Conservation (phyloP, 1,284 basidiomycete species). For the Tetrapyrgos nigripes region DNA sequence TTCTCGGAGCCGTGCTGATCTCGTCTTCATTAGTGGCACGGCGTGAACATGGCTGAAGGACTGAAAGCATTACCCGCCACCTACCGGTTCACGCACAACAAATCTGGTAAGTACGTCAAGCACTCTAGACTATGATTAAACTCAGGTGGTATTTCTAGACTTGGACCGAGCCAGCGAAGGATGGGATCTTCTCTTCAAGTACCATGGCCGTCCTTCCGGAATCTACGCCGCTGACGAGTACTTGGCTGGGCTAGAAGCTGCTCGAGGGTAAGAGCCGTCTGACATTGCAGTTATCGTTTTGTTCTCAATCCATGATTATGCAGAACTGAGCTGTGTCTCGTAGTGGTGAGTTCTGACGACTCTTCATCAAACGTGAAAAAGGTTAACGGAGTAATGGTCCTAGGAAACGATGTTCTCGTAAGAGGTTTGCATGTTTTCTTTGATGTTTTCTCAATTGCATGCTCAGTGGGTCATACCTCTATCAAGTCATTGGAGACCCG, state of each 20-base stretch:
- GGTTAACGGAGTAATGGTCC: conserved; percentile 10
- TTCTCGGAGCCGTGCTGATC: not conserved
- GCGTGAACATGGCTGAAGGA: conserved; percentile 63
- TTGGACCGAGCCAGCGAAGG: conserved; percentile 55
- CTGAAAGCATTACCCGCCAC: conserved; percentile 60
- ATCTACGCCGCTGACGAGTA: conserved; percentile 66
- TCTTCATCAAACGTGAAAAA: conserved; percentile 29
- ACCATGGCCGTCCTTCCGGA: conserved; percentile 64
- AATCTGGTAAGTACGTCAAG: conserved; percentile 44
- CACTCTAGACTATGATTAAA: conserved; percentile 14
- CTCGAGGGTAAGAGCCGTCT: conserved; percentile 49
- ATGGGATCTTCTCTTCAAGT: conserved; percentile 66
- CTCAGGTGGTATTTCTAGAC: conserved; percentile 38
- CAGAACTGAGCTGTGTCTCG: conserved; percentile 62
- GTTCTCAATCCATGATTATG: too few species aligned
- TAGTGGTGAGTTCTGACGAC: conserved; percentile 53
- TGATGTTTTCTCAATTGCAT: not conserved
- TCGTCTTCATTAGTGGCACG: conserved; percentile 54
- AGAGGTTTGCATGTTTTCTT: conserved; percentile 21
- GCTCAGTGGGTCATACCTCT: conserved; percentile 57
- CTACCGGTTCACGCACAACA: conserved; percentile 62
- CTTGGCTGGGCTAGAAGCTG: conserved; percentile 58
- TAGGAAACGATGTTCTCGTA: conserved; percentile 71
- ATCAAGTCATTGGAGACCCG: conserved; percentile 61
- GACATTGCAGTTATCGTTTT: conserved; percentile 30